These are phyloP conservation scores for Colletotrichum salicis DNA, from an alignment of 2,329 filamentous ascomycete species.

Conservation along the genomic window DNA sequence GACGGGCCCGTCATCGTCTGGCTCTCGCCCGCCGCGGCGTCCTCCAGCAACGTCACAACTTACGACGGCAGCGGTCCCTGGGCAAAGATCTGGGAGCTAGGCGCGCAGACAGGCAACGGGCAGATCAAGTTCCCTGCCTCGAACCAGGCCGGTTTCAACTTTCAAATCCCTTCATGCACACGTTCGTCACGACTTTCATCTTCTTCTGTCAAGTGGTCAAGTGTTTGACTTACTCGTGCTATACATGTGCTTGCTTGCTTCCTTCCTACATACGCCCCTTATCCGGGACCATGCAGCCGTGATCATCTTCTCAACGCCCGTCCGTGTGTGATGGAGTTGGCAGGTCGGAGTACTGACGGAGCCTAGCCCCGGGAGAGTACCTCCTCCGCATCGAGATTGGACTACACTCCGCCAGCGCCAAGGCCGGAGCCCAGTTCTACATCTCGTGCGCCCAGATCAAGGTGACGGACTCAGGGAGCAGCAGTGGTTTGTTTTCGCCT, in stretches of 20 bases:
- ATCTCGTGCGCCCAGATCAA: conserved; percentile 48
- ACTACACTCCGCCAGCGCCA: conserved; percentile 46
- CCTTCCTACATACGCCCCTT: not conserved
- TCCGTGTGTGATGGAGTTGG: not conserved
- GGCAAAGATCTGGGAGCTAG: conserved; percentile 32
- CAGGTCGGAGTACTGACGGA: not conserved
- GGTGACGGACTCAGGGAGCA: conserved; percentile 37
- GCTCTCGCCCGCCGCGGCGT: conserved; percentile 24
- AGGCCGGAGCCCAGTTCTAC: conserved; percentile 50
- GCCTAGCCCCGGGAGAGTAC: conserved; percentile 41
- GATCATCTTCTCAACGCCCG: not conserved
- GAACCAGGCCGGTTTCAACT: conserved; percentile 28
- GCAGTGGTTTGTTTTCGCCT: conserved; percentile 9
- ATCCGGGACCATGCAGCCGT: not conserved
- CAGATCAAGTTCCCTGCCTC: conserved; percentile 34
- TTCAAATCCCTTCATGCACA: conserved; percentile 32
- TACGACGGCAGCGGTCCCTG: conserved; percentile 31
- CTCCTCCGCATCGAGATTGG: conserved; percentile 50
- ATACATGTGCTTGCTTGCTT: not conserved
- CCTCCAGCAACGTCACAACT: conserved; percentile 14
- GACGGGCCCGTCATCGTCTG: conserved; percentile 31
- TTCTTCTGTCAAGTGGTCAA: no score
- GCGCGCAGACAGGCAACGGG: conserved; percentile 25
- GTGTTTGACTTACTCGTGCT: no score
- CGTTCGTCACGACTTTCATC: conserved; percentile 17